phyloP scores from a whole-genome alignment of 805 yeast genomes.

The Starmera pachycereana region DNA sequence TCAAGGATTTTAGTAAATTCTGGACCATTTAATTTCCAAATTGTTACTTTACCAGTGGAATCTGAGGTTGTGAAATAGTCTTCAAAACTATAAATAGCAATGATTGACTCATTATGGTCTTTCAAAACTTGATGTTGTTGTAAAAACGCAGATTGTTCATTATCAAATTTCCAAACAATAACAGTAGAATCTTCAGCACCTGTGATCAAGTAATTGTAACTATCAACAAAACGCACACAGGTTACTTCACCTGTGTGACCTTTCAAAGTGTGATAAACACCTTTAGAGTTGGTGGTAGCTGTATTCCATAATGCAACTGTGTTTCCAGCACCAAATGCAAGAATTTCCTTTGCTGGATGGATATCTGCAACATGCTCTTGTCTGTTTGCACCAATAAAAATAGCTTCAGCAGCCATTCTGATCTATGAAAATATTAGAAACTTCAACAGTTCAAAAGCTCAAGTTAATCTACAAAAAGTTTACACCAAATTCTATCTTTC shows the following conservation, averaged over 20 bases:
- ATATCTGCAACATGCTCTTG: conserved; percentile 53
- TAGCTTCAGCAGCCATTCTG: conserved; percentile 31
- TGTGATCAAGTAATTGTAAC: conserved; percentile 37
- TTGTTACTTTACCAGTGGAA: conserved; percentile 45
- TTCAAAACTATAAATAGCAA: conserved; percentile 33
- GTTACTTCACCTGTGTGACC: conserved; percentile 56
- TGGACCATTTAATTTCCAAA: conserved; percentile 34
- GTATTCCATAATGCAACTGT: conserved; percentile 68
- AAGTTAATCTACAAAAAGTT: too few relatives aligned
- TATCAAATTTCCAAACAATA: conserved; percentile 42
- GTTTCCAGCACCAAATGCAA: conserved; percentile 67
- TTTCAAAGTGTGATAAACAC: conserved; percentile 47
- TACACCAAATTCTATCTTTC: too few relatives aligned
- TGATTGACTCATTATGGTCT: conserved; percentile 41
- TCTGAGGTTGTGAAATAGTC: conserved; percentile 47
- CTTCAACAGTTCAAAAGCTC: too few relatives aligned
- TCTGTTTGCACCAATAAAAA: conserved; percentile 65
- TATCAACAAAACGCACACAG: conserved; percentile 48
- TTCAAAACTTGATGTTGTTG: conserved; percentile 22
- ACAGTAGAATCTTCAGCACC: conserved; percentile 60
- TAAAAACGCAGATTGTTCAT: conserved; percentile 5
- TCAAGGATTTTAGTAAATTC: conserved; percentile 19
- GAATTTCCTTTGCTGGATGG: conserved; percentile 23
- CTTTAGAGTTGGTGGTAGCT: conserved; percentile 26
- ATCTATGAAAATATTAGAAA: background rate